Conservation (phyloP, 2,329 filamentous ascomycete species). For the Decorospora gaudefroyi region DNA sequence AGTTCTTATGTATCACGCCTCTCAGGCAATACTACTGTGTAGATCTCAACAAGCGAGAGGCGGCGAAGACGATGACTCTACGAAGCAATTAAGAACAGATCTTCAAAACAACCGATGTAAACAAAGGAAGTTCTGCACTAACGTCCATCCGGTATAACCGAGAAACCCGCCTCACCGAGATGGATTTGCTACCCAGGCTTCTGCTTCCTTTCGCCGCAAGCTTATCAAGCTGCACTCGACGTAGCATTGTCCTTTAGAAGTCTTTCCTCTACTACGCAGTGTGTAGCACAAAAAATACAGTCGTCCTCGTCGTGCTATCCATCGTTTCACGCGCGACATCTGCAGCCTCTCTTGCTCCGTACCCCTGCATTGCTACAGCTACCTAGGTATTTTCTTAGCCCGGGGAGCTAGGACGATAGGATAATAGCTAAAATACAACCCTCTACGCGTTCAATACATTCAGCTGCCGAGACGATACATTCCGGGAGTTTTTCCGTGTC, state of each 20-base stretch:
- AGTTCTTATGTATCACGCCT: too few relatives aligned
- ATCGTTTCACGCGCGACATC: not conserved
- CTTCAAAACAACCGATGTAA: too few relatives aligned
- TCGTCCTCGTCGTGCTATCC: not conserved
- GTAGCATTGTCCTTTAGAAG: not conserved
- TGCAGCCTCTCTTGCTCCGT: not conserved
- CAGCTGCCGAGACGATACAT: not conserved
- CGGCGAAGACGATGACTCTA: too few relatives aligned
- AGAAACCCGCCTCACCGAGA: slow-evolving; percentile 5
- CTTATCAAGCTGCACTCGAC: not conserved
- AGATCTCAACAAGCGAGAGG: too few relatives aligned
- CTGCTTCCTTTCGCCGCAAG: not conserved
- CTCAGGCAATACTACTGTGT: too few relatives aligned
- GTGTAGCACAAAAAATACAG: not conserved
- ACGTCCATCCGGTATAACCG: slow-evolving; percentile 4
- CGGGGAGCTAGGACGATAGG: not conserved
- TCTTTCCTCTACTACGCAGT: not conserved
- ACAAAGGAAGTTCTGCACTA: too few relatives aligned
- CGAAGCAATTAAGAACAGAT: too few relatives aligned
- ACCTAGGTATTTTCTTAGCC: not conserved
- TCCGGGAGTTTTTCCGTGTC: not conserved
- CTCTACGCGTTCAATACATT: not conserved
- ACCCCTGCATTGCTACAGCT: not conserved
- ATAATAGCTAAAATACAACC: not conserved
- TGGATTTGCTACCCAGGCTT: not conserved